Conservation (phyloP, 2,329 filamentous ascomycete species). For the Exserohilum turcica region DNA sequence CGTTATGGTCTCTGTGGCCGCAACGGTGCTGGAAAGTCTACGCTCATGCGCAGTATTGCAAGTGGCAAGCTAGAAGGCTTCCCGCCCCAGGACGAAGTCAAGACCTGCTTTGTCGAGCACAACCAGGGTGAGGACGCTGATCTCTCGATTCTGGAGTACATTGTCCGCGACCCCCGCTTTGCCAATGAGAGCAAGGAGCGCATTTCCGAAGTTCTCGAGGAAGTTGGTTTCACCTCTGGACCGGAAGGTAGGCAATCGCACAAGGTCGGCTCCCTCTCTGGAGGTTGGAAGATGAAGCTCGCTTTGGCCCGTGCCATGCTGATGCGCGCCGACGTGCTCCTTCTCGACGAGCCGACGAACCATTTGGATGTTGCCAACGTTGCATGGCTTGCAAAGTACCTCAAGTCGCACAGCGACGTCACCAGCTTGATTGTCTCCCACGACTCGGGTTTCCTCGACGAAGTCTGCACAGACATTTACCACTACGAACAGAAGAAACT, state of each 20-base stretch:
- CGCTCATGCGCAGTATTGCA: slow-evolving; percentile 95
- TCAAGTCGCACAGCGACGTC: slow-evolving; percentile 94
- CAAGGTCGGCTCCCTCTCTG: slow-evolving; percentile 90
- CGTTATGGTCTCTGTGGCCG: slow-evolving; percentile 96
- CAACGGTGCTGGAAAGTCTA: slow-evolving; percentile 98
- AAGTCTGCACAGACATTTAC: slow-evolving; percentile 98
- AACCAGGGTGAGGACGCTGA: slow-evolving; percentile 98
- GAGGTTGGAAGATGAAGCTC: slow-evolving; percentile 99
- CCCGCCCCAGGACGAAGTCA: slow-evolving; percentile 86
- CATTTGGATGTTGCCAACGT: slow-evolving; percentile 97
- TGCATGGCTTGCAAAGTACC: slow-evolving; percentile 92
- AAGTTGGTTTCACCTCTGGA: slow-evolving; percentile 92
- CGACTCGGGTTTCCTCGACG: slow-evolving; percentile 96
- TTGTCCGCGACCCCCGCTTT: slow-evolving; percentile 85
- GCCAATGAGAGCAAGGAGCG: slow-evolving; percentile 77
- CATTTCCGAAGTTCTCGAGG: slow-evolving; percentile 80
- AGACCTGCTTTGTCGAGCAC: slow-evolving; percentile 98
- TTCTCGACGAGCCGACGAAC: slow-evolving; percentile 98
- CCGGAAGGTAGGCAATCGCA: slow-evolving; percentile 87
- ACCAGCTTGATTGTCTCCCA: slow-evolving; percentile 97
- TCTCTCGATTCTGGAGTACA: slow-evolving; percentile 92
- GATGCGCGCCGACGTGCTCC: slow-evolving; percentile 91
- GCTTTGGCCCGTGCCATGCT: slow-evolving; percentile 96
- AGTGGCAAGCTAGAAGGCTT: slow-evolving; percentile 97
- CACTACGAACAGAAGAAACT: slow-evolving; percentile 99